Base-by-base conservation (phyloP, 352 stramenopile genomes). In the Stramenopiles sp. region DNA sequence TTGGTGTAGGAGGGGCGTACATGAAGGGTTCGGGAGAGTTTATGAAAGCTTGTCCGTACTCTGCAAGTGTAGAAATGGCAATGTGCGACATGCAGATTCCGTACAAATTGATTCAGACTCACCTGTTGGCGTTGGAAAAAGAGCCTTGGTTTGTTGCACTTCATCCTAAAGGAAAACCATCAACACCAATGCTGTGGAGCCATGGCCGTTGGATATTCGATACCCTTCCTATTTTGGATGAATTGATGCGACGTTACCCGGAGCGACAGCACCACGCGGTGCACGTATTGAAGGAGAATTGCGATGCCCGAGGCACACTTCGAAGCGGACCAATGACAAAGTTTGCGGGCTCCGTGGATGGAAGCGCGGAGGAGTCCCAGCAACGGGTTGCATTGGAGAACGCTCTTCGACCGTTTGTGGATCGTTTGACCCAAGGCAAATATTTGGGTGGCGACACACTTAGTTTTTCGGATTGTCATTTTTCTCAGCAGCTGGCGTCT, bases 21-120 rank as follows among this genome's bases (percentile, higher is more conserved):
- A 18, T 63, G 43, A 63, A 63, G 43, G 43, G 25, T 63, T n/a
- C n/a, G n/a, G 43, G 43, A 18, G 43, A 63, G 25, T 12, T 25
- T 18, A 63, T 63, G 43, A 63, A 63, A 63, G 43, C 25, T 18
- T 63, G 43, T 63, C 43, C 43, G 25, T 63, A 63, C 43, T 18
- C 12, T 63, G 12, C 25, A 63, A 63, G 43, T 63, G 43, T 63
- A 18, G 43, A 63, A 63, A 63, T 63, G 43, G 43, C 43, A 63
- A 63, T 63, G 43, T 12, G 12, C 25, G 43, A 63, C 12, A 63
- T 63, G 43, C 12, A 25, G 12, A 25, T 63, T 18, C 12, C 12
- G 25, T 63, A 63, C 43, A 63, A 63, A 63, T 63, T 63, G 43
- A 63, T 63, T 63, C 43, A 63, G 12, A 63, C 43, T 18, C 43